Conservation (phyloP, 768 basidiomycete species). For the Rhizopogon vulgaris region DNA sequence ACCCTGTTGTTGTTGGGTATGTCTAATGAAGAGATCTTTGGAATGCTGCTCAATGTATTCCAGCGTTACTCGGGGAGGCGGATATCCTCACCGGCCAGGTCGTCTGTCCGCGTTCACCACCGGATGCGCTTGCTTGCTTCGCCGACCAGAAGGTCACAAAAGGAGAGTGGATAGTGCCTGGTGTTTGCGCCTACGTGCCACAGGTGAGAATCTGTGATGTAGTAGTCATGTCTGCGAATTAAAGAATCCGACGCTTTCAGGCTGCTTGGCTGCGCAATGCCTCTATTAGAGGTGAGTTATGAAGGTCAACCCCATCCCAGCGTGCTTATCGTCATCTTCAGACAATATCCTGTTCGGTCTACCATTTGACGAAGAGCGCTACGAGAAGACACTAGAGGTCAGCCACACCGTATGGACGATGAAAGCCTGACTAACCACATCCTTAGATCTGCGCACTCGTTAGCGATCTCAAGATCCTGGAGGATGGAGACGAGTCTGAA, state of each 20-base stretch:
- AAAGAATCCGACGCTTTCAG: conserved; percentile 25
- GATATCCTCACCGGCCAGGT: conserved; percentile 80
- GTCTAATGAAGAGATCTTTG: not conserved
- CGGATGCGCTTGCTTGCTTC: conserved; percentile 67
- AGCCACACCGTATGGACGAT: conserved; percentile 5
- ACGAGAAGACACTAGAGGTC: conserved; percentile 71
- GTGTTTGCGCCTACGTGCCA: conserved; percentile 84
- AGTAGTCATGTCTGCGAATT: conserved; percentile 32
- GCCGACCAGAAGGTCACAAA: conserved; percentile 32
- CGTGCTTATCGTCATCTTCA: conserved; percentile 5
- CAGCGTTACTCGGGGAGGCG: conserved; percentile 82
- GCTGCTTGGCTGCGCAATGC: conserved; percentile 71
- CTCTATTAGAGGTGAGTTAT: conserved; percentile 44
- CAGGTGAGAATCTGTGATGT: conserved; percentile 37
- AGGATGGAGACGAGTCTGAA: conserved; percentile 84
- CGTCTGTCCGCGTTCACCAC: conserved; percentile 78
- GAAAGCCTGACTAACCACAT: not conserved
- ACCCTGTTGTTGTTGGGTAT: conserved; percentile 70
- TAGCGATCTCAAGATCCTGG: conserved; percentile 73
- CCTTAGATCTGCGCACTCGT: conserved; percentile 48
- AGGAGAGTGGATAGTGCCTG: conserved; percentile 72
- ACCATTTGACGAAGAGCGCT: conserved; percentile 68
- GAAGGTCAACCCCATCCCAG: no score
- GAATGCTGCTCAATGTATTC: conserved; percentile 8
- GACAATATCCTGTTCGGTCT: conserved; percentile 78